A percentile compares a stretch with the other conserved stretches of the same genome.
Conservation (phyloP, 768 basidiomycete species). For the Pleurotus cornucopiae region DNA sequence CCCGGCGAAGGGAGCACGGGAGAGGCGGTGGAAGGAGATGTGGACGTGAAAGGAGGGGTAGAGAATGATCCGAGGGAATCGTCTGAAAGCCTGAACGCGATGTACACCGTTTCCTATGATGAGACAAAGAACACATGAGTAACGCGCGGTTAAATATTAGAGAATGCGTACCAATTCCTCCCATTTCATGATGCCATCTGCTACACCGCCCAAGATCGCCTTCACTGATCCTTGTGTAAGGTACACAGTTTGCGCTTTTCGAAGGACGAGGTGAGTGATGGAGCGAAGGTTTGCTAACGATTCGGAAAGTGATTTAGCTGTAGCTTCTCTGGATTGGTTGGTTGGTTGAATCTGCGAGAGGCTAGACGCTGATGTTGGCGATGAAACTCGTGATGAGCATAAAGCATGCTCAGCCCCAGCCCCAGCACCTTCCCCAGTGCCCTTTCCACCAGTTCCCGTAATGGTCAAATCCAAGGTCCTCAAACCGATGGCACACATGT, state of each 20-base stretch:
- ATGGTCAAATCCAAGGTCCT: constrained; percentile 31
- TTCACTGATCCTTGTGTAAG: constrained; percentile 47
- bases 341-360: no score
- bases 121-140: neutral
- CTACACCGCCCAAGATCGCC: constrained; percentile 40
- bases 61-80: constrained; percentile 22
- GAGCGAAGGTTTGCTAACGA: constrained; percentile 17
- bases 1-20: constrained; percentile 18
- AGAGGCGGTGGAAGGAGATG: neutral
- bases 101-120: constrained; percentile 45
- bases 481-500: constrained; percentile 30
- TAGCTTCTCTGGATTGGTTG: no score
- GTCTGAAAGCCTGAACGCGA: constrained; percentile 55
- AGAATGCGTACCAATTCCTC: constrained; percentile 39
- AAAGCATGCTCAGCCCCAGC: no score
- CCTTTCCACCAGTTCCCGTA: neutral
- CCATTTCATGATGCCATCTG: constrained; percentile 41
- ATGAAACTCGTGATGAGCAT: no score
- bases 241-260: constrained; percentile 48
- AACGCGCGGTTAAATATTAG: neutral
- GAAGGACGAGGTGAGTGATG: constrained; percentile 45
- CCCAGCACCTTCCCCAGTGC: no score
- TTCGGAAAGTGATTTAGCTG: no score
- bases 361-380: no score
- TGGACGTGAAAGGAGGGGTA: constrained; percentile 6